Evolutionary conservation across 2,329 filamentous ascomycete species (phyloP).

Genomic region (Colletotrichum navitas): DNA sequence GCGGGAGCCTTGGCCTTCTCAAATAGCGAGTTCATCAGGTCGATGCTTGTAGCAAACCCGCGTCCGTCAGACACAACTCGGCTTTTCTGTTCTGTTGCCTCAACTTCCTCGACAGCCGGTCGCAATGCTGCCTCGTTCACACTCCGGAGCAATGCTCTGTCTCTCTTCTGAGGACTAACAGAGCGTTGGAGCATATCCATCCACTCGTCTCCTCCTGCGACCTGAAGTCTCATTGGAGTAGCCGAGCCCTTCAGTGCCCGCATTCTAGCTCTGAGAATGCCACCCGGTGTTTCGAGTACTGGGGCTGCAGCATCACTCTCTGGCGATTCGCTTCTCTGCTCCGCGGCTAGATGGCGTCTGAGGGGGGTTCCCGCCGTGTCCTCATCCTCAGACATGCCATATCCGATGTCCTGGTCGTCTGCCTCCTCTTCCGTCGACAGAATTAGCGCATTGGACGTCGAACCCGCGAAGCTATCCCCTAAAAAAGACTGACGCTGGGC

Average conservation of each 20-base stretch:
- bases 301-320: conserved; percentile 61
- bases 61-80: conserved; percentile 62
- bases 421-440: conserved; percentile 72
- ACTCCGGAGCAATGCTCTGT: conserved; percentile 78
- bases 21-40: conserved; percentile 95
- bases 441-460: conserved; percentile 72
- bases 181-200: conserved; percentile 93
- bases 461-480: conserved; percentile 91
- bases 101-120: conserved; percentile 57
- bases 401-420: conserved; percentile 77
- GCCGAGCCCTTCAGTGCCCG: conserved; percentile 71
- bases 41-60: conserved; percentile 89
- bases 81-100: conserved; percentile 45
- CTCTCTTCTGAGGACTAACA: conserved; percentile 92
- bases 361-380: conserved; percentile 84
- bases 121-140: conserved; percentile 62
- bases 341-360: conserved; percentile 80
- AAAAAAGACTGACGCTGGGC: conserved; percentile 82
- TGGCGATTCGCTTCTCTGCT: conserved; percentile 69
- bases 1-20: conserved; percentile 75
- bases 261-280: conserved; percentile 73
- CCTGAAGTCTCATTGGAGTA: conserved; percentile 70
- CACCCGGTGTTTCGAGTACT: conserved; percentile 67
- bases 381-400: conserved; percentile 78
- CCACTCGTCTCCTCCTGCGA: conserved; percentile 85